A percentile compares a stretch with the other conserved stretches of the same genome.
Conservation (phyloP, 768 basidiomycete genomes). For the Scleroderma bovista region DNA sequence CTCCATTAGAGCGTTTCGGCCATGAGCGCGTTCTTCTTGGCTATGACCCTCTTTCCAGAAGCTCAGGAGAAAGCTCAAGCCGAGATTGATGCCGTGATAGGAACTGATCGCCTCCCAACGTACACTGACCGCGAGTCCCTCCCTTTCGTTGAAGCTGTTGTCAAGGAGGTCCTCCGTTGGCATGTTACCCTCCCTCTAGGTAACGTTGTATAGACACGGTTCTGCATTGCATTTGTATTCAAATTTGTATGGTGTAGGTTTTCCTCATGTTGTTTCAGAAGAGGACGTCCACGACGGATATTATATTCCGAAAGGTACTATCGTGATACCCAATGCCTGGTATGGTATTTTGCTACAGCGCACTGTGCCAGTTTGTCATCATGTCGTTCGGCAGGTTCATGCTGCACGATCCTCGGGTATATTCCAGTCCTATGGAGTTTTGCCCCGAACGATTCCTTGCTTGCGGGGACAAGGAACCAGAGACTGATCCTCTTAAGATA, state of each 20-base stretch:
- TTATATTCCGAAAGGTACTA: constrained; percentile 14
- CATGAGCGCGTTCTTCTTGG: no score
- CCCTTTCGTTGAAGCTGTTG: no score
- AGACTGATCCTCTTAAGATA: constrained; percentile 48
- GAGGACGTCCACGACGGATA: constrained; percentile 18
- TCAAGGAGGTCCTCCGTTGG: no score
- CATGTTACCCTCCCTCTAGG: no score
- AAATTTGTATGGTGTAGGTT: not conserved
- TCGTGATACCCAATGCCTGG: constrained; percentile 7
- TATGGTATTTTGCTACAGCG: not conserved
- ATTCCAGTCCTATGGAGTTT: constrained; percentile 45
- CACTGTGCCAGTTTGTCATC: no score
- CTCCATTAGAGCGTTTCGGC: constrained; percentile 12
- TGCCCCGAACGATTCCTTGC: constrained; percentile 49
- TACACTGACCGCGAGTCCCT: no score
- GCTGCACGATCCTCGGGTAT: constrained; percentile 25
- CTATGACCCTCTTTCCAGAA: no score
- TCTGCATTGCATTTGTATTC: constrained; percentile 13
- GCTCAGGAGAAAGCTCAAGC: no score
- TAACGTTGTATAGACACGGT: constrained; percentile 8
- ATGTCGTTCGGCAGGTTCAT: not conserved
- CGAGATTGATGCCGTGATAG: no score
- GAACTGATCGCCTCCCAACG: no score
- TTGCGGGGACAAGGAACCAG: constrained; percentile 20
- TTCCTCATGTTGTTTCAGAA: constrained; percentile 9